Conservation (phyloP, 768 basidiomycete species). For the Boletus vermiculosoides region DNA sequence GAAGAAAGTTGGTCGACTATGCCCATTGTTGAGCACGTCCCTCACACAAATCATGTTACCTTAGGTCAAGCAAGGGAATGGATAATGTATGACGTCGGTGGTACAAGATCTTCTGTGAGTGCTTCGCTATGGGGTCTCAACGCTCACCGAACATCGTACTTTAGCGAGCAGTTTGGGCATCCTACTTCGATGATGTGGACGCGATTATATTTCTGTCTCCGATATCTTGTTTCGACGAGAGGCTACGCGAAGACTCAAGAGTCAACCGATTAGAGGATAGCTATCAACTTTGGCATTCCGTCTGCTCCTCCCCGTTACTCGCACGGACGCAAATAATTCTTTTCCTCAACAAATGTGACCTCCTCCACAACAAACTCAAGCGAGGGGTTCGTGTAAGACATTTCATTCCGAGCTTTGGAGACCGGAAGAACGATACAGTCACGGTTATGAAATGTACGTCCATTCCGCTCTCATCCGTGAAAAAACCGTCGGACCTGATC, state of each 20-base stretch:
- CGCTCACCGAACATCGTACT: conserved; percentile 9
- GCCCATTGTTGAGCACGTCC: background rate
- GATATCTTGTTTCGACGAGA: conserved; percentile 82
- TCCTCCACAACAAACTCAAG: conserved; percentile 69
- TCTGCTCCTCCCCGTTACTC: conserved; percentile 66
- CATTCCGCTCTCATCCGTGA: background rate
- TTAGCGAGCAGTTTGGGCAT: conserved; percentile 74
- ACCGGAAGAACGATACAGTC: conserved; percentile 64
- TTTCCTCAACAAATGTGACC: conserved; percentile 71
- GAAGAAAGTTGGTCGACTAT: conserved; percentile 51
- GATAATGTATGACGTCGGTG: conserved; percentile 81
- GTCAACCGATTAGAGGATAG: conserved; percentile 80
- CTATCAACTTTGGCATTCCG: conserved; percentile 71
- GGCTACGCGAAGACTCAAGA: conserved; percentile 62
- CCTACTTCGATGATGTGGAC: conserved; percentile 80
- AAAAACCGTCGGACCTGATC: conserved; percentile 8
- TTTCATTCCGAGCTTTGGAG: conserved; percentile 71
- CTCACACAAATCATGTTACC: background rate
- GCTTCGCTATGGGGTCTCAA: background rate
- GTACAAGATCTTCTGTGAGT: conserved; percentile 63
- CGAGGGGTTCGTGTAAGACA: conserved; percentile 65
- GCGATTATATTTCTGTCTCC: conserved; percentile 77
- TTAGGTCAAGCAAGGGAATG: conserved; percentile 68
- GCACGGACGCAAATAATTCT: conserved; percentile 49
- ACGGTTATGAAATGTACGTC: conserved; percentile 70